Conservation (phyloP, 2,329 filamentous ascomycete species). For the Berkeleyomyces rouxiae region DNA sequence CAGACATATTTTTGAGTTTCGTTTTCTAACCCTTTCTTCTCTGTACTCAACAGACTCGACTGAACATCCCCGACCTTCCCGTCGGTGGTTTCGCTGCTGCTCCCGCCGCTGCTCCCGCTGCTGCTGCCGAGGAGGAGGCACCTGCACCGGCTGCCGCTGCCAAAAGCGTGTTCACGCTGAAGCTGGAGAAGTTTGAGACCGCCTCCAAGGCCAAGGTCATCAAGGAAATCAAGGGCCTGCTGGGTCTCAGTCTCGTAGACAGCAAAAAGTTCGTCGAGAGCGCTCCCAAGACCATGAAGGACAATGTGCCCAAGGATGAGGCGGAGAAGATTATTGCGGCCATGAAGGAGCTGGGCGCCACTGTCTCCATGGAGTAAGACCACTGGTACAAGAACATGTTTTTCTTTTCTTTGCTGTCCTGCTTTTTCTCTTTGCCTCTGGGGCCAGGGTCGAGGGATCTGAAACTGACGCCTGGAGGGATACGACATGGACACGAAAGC, state of each 20-base stretch:
- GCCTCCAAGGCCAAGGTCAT: slow-evolving; percentile 94
- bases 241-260: slow-evolving; percentile 91
- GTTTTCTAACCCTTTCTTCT: not conserved
- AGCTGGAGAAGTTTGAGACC: slow-evolving; percentile 79
- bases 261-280: slow-evolving; percentile 99
- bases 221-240: slow-evolving; percentile 96
- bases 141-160: slow-evolving; percentile 79
- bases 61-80: slow-evolving; percentile 97
- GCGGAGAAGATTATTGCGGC: slow-evolving; percentile 95
- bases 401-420: not conserved
- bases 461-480: not conserved
- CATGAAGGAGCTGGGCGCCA: slow-evolving; percentile 83
- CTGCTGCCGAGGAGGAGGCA: slow-evolving; percentile 54
- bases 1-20: not conserved
- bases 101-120: slow-evolving; percentile 39
- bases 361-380: slow-evolving; percentile 77
- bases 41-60: slow-evolving; percentile 18
- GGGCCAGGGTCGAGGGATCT: not conserved
- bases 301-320: slow-evolving; percentile 96
- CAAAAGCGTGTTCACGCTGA: slow-evolving; percentile 93
- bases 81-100: slow-evolving; percentile 73
- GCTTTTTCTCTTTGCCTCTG: not conserved
- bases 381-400: slow-evolving; percentile 12
- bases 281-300: slow-evolving; percentile 96
- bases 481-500: not conserved